These are phyloP conservation scores for Solanum piurae DNA, from an alignment of 257 asterid species.

Conservation along the genomic window DNA sequence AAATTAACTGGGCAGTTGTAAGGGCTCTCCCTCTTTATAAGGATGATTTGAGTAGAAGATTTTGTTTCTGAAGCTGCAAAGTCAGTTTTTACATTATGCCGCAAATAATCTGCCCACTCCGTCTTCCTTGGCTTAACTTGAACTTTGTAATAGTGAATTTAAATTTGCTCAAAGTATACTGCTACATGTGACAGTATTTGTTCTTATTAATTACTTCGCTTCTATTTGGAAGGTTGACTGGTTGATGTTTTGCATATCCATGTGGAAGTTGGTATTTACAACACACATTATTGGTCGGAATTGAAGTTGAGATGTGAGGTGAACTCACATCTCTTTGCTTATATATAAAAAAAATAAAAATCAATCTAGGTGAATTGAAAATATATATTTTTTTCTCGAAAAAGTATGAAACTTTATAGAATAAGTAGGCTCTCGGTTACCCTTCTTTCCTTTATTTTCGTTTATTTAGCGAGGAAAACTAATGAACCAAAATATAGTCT, in stretches of 20 bases:
- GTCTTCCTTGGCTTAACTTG: background rate
- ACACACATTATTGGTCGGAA: background rate
- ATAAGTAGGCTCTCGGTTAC: no score
- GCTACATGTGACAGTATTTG: background rate
- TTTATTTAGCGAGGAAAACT: no score
- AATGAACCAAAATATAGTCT: no score
- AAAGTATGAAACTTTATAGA: no score
- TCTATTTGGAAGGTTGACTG: background rate
- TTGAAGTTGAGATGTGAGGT: background rate
- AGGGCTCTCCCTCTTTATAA: background rate
- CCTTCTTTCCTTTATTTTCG: no score
- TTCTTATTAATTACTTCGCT: background rate
- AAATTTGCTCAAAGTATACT: background rate
- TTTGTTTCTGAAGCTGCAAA: constrained; percentile 31
- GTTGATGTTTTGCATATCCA: background rate
- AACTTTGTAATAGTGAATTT: constrained; percentile 5
- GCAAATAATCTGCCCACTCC: constrained; percentile 19
- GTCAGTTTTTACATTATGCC: constrained; percentile 23
- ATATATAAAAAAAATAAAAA: no score
- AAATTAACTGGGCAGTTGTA: constrained; percentile 9
- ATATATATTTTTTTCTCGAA: no score
- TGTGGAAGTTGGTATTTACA: background rate
- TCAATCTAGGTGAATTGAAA: no score
- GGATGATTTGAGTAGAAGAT: constrained; percentile 12
- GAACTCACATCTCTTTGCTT: background rate